Conservation (phyloP, 192 early-diverging fungal species). For the Thamnidium elegans region DNA sequence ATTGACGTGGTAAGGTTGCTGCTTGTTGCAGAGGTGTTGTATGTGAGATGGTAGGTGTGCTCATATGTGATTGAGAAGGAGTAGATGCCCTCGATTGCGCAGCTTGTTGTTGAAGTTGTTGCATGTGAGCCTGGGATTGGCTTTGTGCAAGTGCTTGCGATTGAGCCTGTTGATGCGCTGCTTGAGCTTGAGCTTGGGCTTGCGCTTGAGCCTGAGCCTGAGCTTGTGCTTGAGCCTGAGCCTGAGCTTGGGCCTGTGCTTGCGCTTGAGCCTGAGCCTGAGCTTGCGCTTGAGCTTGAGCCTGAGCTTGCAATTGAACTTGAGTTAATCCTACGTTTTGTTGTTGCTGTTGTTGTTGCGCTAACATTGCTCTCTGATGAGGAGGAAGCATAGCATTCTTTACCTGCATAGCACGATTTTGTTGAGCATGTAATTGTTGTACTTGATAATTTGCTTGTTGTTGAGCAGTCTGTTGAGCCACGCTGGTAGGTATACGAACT, state of each 20-base stretch:
- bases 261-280: constrained; percentile 16
- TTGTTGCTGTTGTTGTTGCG: constrained; percentile 17
- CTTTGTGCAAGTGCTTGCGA: constrained; percentile 15
- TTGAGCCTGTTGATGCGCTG: constrained; percentile 7
- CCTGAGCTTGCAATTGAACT: constrained; percentile 8
- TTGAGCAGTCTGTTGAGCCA: constrained; percentile 19
- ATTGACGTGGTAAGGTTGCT: constrained; percentile 4
- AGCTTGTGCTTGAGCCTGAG: constrained; percentile 23
- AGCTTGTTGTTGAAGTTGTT: neutral
- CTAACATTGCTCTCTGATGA: constrained; percentile 15
- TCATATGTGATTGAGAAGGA: constrained; percentile 5
- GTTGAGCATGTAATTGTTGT: constrained; percentile 26
- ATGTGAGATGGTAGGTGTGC: constrained; percentile 9
- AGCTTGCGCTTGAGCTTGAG: constrained; percentile 7
- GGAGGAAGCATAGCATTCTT: constrained; percentile 7
- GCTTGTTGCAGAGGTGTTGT: constrained; percentile 9
- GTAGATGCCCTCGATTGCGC: constrained; percentile 3
- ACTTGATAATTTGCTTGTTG: constrained; percentile 12
- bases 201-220: constrained; percentile 19
- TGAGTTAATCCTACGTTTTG: constrained; percentile 8
- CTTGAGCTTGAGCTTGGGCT: constrained; percentile 15
- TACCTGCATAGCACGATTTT: constrained; percentile 16
- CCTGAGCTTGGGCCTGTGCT: constrained; percentile 28
- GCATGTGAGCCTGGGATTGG: constrained; percentile 11
- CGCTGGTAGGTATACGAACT: constrained; percentile 7